Base-by-base conservation (phyloP, 1,284 basidiomycete genomes). In the Malassezia cuniculi region DNA sequence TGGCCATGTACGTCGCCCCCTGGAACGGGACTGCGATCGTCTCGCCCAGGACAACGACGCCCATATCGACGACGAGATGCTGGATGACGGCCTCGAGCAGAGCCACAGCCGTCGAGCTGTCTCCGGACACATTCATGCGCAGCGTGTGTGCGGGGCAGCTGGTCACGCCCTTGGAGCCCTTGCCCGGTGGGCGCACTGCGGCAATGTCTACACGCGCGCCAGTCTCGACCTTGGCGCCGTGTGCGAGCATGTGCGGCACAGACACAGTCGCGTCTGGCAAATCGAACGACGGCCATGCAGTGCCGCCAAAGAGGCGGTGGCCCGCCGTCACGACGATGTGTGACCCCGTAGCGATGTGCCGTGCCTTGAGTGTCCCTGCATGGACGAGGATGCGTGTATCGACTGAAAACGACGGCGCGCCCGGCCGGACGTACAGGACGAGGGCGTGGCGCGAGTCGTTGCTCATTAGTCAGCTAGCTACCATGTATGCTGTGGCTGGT, bases 341-440 rank as follows among this genome's bases (percentile, higher is more conserved):
- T 63, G 85, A 81, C 11, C 81, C 81, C 20, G 81, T 79, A 38
- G 71, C 75, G 7, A 81, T 57, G 67, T 77, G 81, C 21, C 73
- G 64, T 19, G 71, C 60, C 57, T 79, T 81, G 32, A 85, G 66
- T 30, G 73, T 59, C 37, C 82, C 80, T 32, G 74, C 69, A 52
- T 79, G 77, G 55, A 84, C 65, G 54, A 78, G 68, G 60, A 85
- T 68, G 48, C 81, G 79, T 56, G 41, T 33, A 14, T 45, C 42
- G 3, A 27, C 42, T 1, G 42, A 15, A 6, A 39, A 21, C n/a
- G 31, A 22, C 14, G 36, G 27, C 10, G 29, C 18, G 16, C 15
- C 20, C 10, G 18, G 15, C 25, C 42, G 42, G 18, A 39, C 31
- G 10, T 12, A n/a, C 21, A 29, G 33, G 3, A 10, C 2, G 11